Percentiles rank a stretch among this genome's conserved stretches.
Conservation (phyloP, 1,284 basidiomycete species). For the Polyporus tsugae region DNA sequence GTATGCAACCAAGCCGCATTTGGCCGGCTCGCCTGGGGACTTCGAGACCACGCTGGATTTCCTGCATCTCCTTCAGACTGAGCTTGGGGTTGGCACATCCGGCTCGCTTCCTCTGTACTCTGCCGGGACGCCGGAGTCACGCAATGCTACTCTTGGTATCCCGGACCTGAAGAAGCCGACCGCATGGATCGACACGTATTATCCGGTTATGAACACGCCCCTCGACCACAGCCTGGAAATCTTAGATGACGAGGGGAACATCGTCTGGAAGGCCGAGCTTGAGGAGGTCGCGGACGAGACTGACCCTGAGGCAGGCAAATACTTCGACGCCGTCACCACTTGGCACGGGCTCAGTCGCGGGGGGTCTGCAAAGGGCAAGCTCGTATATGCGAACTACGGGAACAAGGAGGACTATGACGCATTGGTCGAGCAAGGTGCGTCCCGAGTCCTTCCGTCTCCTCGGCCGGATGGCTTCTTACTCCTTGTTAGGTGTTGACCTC, state of each 20-base stretch:
- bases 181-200: conserved; percentile 87
- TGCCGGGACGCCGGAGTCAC: conserved; percentile 72
- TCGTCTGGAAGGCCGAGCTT: conserved; percentile 73
- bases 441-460: background rate
- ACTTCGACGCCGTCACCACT: conserved; percentile 64
- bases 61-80: conserved; percentile 67
- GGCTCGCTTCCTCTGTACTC: conserved; percentile 62
- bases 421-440: conserved; percentile 38
- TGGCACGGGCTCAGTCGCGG: conserved; percentile 76
- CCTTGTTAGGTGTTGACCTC: conserved; percentile 65
- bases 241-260: conserved; percentile 58
- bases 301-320: conserved; percentile 70
- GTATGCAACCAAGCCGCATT: conserved; percentile 74
- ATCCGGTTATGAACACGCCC: conserved; percentile 84
- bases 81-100: conserved; percentile 60
- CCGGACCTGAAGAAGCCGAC: conserved; percentile 56
- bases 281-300: conserved; percentile 70
- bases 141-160: conserved; percentile 67
- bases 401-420: conserved; percentile 59
- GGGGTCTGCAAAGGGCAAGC: conserved; percentile 69
- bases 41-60: conserved; percentile 70
- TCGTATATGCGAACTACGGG: conserved; percentile 88
- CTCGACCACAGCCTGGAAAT: conserved; percentile 71
- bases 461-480: background rate
- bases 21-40: conserved; percentile 75